Percentiles rank a stretch among this genome's conserved stretches.
phyloP scores from a whole-genome alignment of 371 early-diverging fungal species.

The Mortierella sp. region DNA sequence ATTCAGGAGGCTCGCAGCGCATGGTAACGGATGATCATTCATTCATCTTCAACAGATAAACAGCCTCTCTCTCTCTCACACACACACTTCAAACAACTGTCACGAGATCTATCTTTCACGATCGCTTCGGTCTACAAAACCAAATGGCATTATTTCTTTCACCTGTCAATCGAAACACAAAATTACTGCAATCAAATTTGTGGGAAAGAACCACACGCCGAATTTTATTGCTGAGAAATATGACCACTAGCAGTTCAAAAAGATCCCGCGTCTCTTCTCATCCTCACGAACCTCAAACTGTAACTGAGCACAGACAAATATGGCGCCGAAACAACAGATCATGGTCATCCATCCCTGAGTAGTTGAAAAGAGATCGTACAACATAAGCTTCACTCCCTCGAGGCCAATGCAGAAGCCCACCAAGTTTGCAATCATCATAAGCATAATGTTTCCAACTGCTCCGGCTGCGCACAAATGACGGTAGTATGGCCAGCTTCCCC shows the following conservation, averaged over 20 bases:
- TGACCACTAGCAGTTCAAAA: constrained; percentile 42
- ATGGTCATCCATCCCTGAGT: constrained; percentile 34
- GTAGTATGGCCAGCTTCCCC: constrained; percentile 75
- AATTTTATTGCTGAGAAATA: not conserved
- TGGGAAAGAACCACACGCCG: not conserved
- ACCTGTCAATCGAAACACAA: not conserved
- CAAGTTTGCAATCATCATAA: constrained; percentile 95
- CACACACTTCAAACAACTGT: not conserved
- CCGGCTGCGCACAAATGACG: constrained; percentile 87
- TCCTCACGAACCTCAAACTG: constrained; percentile 88
- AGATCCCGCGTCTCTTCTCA: constrained; percentile 67
- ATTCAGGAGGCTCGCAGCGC: not conserved
- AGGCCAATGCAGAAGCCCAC: constrained; percentile 94
- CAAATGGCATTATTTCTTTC: not conserved
- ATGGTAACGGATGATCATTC: constrained; percentile 1
- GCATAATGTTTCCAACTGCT: constrained; percentile 86
- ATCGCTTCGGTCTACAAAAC: not conserved
- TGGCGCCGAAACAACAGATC: constrained; percentile 57
- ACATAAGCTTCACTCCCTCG: constrained; percentile 83
- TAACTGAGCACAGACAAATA: constrained; percentile 83
- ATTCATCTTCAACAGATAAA: not conserved
- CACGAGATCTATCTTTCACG: not conserved
- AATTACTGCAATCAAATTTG: not conserved
- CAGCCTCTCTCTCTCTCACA: not conserved
- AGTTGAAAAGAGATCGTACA: constrained; percentile 45